phyloP scores from a whole-genome alignment of 495 filamentous ascomycete species.

The Hypoxylon fragiforme region DNA sequence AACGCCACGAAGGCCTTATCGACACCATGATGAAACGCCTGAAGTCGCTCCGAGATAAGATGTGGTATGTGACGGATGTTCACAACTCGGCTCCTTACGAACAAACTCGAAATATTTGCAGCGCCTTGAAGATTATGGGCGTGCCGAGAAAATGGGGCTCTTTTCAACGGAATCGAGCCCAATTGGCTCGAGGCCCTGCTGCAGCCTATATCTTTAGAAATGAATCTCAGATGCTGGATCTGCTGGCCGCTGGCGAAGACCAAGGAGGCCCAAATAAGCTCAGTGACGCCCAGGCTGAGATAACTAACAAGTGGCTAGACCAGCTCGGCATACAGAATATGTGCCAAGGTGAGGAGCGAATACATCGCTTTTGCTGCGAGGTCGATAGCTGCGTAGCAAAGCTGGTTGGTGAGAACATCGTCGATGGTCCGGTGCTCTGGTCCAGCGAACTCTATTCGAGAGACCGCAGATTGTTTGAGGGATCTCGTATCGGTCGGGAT shows the following conservation, averaged over 20 bases:
- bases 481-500: constrained; percentile 48
- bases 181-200: constrained; percentile 59
- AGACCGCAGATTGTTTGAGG: constrained; percentile 77
- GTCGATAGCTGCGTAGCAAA: constrained; percentile 85
- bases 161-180: constrained; percentile 58
- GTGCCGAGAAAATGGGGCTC: constrained; percentile 55
- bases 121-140: constrained; percentile 93
- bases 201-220: constrained; percentile 77
- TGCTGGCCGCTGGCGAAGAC: constrained; percentile 79
- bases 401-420: constrained; percentile 81
- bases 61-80: constrained; percentile 99
- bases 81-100: constrained; percentile 89
- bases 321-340: constrained; percentile 87
- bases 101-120: constrained; percentile 81
- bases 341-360: constrained; percentile 92
- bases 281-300: constrained; percentile 91
- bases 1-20: constrained; percentile 65
- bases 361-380: constrained; percentile 92
- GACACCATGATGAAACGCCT: constrained; percentile 69
- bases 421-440: constrained; percentile 89
- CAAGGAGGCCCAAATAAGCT: constrained; percentile 93
- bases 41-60: constrained; percentile 81
- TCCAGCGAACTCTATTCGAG: constrained; percentile 84
- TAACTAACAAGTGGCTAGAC: constrained; percentile 82
- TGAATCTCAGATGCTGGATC: constrained; percentile 83